Conservation (phyloP, 1,284 basidiomycete species). For the Melanopsichium pennsylvanicum region DNA sequence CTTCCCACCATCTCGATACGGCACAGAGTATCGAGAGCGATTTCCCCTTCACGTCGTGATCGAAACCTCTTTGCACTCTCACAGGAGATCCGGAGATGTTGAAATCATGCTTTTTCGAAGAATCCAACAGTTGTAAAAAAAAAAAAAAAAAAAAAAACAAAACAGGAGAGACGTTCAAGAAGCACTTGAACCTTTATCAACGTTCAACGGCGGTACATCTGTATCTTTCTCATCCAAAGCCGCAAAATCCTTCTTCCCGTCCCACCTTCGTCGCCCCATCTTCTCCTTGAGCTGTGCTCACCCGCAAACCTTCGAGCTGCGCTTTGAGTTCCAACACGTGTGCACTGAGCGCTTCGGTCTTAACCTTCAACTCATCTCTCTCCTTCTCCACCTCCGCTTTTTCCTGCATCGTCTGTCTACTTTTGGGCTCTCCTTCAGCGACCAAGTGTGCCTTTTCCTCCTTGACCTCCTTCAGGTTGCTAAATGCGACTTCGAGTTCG, state of each 20-base stretch:
- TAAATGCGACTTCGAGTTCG: conserved; percentile 11
- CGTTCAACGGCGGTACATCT: conserved; percentile 1
- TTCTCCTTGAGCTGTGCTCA: neutral
- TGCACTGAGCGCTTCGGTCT: conserved; percentile 4
- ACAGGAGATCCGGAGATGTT: too few relatives aligned
- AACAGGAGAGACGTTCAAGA: too few relatives aligned
- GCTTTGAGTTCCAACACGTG: conserved; percentile 22
- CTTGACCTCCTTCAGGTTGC: conserved; percentile 1
- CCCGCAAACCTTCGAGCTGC: conserved; percentile 2
- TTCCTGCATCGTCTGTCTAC: neutral
- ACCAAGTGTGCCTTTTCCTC: conserved; percentile 19
- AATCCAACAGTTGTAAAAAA: too few relatives aligned
- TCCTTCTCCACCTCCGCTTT: conserved; percentile 2
- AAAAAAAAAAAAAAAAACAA: too few relatives aligned
- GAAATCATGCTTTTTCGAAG: too few relatives aligned
- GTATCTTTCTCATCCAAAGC: neutral
- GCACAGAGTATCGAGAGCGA: too few relatives aligned
- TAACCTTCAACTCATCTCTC: conserved; percentile 12
- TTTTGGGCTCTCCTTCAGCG: neutral
- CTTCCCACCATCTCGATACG: too few relatives aligned
- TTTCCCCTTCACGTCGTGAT: too few relatives aligned
- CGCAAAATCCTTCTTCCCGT: too few relatives aligned
- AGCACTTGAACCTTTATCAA: too few relatives aligned
- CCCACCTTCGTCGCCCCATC: neutral
- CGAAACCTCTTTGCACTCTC: too few relatives aligned